Evolutionary conservation across 2,329 filamentous ascomycete genomes (phyloP).

Genomic region (Colletotrichum musicola): DNA sequence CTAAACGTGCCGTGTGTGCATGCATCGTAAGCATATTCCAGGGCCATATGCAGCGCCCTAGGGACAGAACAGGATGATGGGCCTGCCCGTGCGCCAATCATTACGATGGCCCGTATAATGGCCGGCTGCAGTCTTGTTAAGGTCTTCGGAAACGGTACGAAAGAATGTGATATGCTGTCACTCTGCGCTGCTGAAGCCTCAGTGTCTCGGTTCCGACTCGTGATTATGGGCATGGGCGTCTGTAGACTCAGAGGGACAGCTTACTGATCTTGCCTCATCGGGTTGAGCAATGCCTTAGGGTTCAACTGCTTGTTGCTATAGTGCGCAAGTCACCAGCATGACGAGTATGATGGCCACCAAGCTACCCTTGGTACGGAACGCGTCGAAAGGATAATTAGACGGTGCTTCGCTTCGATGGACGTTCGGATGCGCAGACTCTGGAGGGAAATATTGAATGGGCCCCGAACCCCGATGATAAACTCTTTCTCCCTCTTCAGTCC

Average conservation of each 20-base stretch:
- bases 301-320: not conserved
- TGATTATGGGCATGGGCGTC: not conserved
- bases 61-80: not conserved
- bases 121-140: not conserved
- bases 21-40: constrained; percentile 7
- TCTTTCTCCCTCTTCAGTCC: constrained; percentile 3
- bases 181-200: not conserved
- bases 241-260: constrained; percentile 4
- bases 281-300: not conserved
- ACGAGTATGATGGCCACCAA: no score
- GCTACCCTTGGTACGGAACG: not conserved
- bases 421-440: not conserved
- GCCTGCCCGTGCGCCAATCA: not conserved
- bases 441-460: not conserved
- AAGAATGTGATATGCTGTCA: constrained; percentile 21
- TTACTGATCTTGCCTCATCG: constrained; percentile 16
- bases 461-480: not conserved
- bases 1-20: constrained; percentile 15
- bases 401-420: constrained; percentile 5
- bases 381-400: not conserved
- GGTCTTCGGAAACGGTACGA: not conserved
- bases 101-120: not conserved
- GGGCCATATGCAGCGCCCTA: constrained; percentile 10
- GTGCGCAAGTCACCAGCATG: no score
- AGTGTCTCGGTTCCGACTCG: not conserved